phyloP scores from a whole-genome alignment of 345 rosid species.

The Excoecaria cochinchinensis region DNA sequence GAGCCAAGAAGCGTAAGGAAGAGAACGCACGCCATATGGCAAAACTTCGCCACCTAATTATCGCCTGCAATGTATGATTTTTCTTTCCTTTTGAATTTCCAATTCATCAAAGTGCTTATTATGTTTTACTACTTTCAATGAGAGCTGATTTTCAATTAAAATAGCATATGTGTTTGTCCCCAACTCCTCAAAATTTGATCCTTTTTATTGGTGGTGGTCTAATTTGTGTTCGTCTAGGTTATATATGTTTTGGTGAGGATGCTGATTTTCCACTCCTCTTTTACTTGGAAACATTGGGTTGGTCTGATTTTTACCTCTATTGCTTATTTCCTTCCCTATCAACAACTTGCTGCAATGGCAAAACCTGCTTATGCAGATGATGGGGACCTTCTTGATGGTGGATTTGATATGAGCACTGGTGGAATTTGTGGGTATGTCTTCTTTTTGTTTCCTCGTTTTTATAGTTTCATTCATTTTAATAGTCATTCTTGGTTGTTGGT shows the following conservation, averaged over 20 bases:
- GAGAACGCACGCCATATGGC: conserved; percentile 82
- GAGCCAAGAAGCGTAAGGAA: conserved; percentile 90
- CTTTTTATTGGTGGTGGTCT: neutral
- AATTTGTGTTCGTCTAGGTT: conserved; percentile 40
- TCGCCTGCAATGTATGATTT: conserved; percentile 62
- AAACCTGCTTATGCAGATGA: conserved; percentile 58
- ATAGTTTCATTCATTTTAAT: neutral
- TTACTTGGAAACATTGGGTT: conserved; percentile 79
- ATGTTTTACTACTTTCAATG: neutral
- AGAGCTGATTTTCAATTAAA: neutral
- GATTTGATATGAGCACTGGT: conserved; percentile 78
- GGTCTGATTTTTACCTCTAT: conserved; percentile 66
- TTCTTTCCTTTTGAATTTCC: neutral
- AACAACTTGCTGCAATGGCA: conserved; percentile 74
- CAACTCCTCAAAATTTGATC: neutral
- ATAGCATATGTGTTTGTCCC: neutral
- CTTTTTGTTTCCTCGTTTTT: neutral
- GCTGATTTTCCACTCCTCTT: conserved; percentile 56
- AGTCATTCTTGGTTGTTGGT: neutral
- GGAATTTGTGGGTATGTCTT: conserved; percentile 80
- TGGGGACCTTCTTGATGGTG: conserved; percentile 90
- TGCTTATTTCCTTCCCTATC: conserved; percentile 68
- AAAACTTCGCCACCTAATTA: conserved; percentile 56
- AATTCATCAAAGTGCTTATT: neutral
- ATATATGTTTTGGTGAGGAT: conserved; percentile 66